A percentile compares a stretch with the other conserved stretches of the same genome.
These are phyloP conservation scores for Brasilioporus rufonigricans DNA, from an alignment of 768 basidiomycete genomes.

Conservation along the genomic window DNA sequence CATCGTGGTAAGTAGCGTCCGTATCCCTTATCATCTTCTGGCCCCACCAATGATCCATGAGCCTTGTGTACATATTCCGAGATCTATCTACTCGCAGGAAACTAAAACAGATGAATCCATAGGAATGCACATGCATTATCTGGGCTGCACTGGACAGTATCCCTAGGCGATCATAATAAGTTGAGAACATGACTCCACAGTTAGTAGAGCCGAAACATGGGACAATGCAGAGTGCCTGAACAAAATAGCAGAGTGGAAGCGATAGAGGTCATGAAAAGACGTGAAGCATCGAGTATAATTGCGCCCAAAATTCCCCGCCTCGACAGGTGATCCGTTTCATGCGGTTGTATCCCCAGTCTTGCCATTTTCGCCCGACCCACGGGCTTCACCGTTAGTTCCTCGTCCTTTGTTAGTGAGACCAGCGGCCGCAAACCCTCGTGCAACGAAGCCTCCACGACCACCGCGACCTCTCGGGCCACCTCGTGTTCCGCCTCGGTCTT, in stretches of 20 bases:
- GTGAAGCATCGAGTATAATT: slow-evolving; percentile 16
- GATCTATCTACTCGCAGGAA: not conserved
- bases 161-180: slow-evolving; percentile 21
- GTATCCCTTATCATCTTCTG: not conserved
- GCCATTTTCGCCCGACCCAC: slow-evolving; percentile 27
- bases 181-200: slow-evolving; percentile 24
- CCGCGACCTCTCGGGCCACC: slow-evolving; percentile 56
- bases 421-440: slow-evolving; percentile 65
- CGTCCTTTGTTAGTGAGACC: slow-evolving; percentile 49
- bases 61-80: not conserved
- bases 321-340: slow-evolving; percentile 19
- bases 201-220: slow-evolving; percentile 15
- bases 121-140: slow-evolving; percentile 17
- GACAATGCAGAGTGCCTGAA: slow-evolving; percentile 8
- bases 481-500: slow-evolving; percentile 39
- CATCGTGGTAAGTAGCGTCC: too few relatives aligned
- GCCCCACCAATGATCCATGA: not conserved
- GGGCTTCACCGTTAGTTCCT: slow-evolving; percentile 30
- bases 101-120: slow-evolving; percentile 6
- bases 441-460: slow-evolving; percentile 50
- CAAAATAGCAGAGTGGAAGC: slow-evolving; percentile 7
- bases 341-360: slow-evolving; percentile 24
- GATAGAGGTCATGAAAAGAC: slow-evolving; percentile 16
- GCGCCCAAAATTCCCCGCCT: slow-evolving; percentile 19
- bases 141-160: slow-evolving; percentile 11